phyloP scores from a whole-genome alignment of 805 yeast species.

The Saturnispora halmiae region DNA sequence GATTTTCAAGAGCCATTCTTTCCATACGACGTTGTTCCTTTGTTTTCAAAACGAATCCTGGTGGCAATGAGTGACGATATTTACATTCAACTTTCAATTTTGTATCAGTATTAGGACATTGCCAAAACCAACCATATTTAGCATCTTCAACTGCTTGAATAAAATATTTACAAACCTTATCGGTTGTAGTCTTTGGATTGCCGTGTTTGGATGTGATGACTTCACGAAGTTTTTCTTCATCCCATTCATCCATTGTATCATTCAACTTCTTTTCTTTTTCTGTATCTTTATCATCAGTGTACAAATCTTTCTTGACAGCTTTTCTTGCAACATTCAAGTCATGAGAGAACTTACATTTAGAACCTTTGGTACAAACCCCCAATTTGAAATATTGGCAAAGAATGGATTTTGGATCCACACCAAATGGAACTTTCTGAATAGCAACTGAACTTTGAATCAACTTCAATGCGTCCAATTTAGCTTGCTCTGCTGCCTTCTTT shows the following conservation, averaged over 20 bases:
- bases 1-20: slow-evolving; percentile 69
- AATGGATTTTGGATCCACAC: slow-evolving; percentile 94
- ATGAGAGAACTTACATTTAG: slow-evolving; percentile 87
- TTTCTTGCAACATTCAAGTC: slow-evolving; percentile 79
- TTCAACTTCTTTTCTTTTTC: slow-evolving; percentile 44
- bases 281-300: slow-evolving; percentile 69
- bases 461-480: slow-evolving; percentile 78
- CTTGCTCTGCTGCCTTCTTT: slow-evolving; percentile 85
- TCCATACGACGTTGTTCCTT: slow-evolving; percentile 91
- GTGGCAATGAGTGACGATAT: slow-evolving; percentile 91
- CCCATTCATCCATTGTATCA: slow-evolving; percentile 96
- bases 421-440: slow-evolving; percentile 84
- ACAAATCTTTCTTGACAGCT: slow-evolving; percentile 82
- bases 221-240: slow-evolving; percentile 83
- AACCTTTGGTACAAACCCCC: slow-evolving; percentile 76
- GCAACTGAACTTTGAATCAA: slow-evolving; percentile 58
- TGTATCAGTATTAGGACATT: slow-evolving; percentile 89
- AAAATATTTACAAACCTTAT: slow-evolving; percentile 86
- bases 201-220: slow-evolving; percentile 92
- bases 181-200: slow-evolving; percentile 88
- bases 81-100: slow-evolving; percentile 51
- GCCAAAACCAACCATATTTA: slow-evolving; percentile 99
- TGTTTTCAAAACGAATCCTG: slow-evolving; percentile 93
- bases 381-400: slow-evolving; percentile 82
- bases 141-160: slow-evolving; percentile 96